phyloP scores from a whole-genome alignment of 192 early-diverging fungal genomes.

The Coemansia aciculifera region DNA sequence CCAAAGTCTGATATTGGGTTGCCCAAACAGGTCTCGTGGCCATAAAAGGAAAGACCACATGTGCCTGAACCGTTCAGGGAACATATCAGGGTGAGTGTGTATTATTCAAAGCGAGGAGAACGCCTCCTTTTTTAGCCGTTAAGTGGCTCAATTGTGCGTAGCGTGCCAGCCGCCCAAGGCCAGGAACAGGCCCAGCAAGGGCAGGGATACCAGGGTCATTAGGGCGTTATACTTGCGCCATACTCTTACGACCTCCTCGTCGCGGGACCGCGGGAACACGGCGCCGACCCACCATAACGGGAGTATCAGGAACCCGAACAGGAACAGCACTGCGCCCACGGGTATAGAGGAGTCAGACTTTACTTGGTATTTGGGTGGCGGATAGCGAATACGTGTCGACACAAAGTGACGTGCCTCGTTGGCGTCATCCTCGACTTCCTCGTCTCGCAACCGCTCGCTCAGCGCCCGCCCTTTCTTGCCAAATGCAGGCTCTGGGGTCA shows the following conservation, averaged over 20 bases:
- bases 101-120: background rate
- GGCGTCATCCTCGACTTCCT: slow-evolving; percentile 53
- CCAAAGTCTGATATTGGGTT: background rate
- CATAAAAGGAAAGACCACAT: slow-evolving; percentile 1
- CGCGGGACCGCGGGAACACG: slow-evolving; percentile 28
- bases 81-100: background rate
- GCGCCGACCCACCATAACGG: slow-evolving; percentile 57
- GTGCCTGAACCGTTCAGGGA: background rate
- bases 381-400: slow-evolving; percentile 36
- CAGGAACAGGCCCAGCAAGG: slow-evolving; percentile 50
- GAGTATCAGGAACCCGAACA: slow-evolving; percentile 43
- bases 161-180: slow-evolving; percentile 56
- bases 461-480: slow-evolving; percentile 11
- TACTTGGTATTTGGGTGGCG: slow-evolving; percentile 38
- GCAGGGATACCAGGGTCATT: slow-evolving; percentile 53
- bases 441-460: slow-evolving; percentile 37
- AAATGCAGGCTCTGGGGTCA: background rate
- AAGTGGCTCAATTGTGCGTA: slow-evolving; percentile 23
- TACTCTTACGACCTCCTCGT: slow-evolving; percentile 35
- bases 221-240: slow-evolving; percentile 58
- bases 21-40: background rate
- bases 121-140: background rate
- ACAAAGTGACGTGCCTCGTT: slow-evolving; percentile 51
- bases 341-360: slow-evolving; percentile 24
- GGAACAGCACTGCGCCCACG: slow-evolving; percentile 41